phyloP scores from a whole-genome alignment of 306 rosid species.

The Sophora flavescens region DNA sequence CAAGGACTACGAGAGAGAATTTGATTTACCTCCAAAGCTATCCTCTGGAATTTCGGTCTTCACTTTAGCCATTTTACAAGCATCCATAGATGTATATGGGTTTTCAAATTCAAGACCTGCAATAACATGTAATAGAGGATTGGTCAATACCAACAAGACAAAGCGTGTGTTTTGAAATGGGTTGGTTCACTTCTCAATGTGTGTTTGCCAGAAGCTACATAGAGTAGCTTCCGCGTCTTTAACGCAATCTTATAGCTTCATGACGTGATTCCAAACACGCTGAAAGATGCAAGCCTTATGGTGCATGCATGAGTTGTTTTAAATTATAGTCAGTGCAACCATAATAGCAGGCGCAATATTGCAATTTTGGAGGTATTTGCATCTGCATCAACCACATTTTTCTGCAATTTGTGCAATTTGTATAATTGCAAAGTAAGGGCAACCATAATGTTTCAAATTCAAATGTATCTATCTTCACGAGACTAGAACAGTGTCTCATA shows the following conservation, averaged over 20 bases:
- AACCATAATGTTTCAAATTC: neutral
- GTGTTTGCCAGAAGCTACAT: no score
- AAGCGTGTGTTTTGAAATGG: neutral
- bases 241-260: no score
- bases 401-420: slow-evolving; percentile 43
- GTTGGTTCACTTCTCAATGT: no score
- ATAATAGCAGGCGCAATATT: neutral
- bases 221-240: no score
- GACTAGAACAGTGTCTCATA: slow-evolving; percentile 4
- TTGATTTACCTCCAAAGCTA: slow-evolving; percentile 45
- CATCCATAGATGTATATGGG: slow-evolving; percentile 35
- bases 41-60: slow-evolving; percentile 47
- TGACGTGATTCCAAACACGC: no score
- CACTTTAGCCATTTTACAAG: slow-evolving; percentile 17
- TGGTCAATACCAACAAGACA: neutral
- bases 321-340: neutral
- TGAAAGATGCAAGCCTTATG: neutral
- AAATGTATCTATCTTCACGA: neutral
- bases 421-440: neutral
- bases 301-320: slow-evolving; percentile 3
- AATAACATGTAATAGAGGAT: slow-evolving; percentile 35
- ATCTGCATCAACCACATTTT: slow-evolving; percentile 27
- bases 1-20: slow-evolving; percentile 6
- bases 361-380: neutral
- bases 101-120: slow-evolving; percentile 40